A percentile compares a stretch with the other conserved stretches of the same genome.
Conservation (phyloP, 768 basidiomycete genomes). For the Wakefieldia striispora region DNA sequence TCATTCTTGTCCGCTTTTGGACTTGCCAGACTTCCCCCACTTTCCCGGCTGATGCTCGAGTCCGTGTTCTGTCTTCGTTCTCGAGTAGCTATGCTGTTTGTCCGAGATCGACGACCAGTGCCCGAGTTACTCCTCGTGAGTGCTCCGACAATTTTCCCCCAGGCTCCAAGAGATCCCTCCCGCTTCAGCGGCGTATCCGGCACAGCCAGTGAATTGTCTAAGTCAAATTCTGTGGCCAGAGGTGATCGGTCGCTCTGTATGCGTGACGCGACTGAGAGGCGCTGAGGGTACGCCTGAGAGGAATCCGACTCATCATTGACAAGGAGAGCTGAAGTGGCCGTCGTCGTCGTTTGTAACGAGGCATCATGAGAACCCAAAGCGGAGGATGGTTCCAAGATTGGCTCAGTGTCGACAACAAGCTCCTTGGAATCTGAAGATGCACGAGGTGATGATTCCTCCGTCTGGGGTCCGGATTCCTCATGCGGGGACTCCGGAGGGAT, state of each 20-base stretch:
- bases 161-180: slow-evolving; percentile 55
- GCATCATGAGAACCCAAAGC: slow-evolving; percentile 48
- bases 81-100: slow-evolving; percentile 69
- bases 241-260: slow-evolving; percentile 63
- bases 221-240: slow-evolving; percentile 45
- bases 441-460: slow-evolving; percentile 53
- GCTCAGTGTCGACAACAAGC: slow-evolving; percentile 62
- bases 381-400: slow-evolving; percentile 49
- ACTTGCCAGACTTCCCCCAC: slow-evolving; percentile 67
- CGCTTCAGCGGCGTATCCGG: slow-evolving; percentile 54
- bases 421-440: slow-evolving; percentile 60
- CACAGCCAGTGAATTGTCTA: slow-evolving; percentile 44
- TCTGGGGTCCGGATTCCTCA: slow-evolving; percentile 45
- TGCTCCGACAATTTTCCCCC: slow-evolving; percentile 71
- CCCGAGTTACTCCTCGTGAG: slow-evolving; percentile 65
- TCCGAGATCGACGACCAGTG: slow-evolving; percentile 72
- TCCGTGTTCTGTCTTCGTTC: slow-evolving; percentile 69
- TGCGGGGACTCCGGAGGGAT: slow-evolving; percentile 52
- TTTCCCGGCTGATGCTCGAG: slow-evolving; percentile 72
- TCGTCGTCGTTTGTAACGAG: slow-evolving; percentile 45
- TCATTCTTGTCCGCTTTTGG: slow-evolving; percentile 57
- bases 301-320: slow-evolving; percentile 50
- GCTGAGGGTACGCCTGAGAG: slow-evolving; percentile 51
- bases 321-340: slow-evolving; percentile 39
- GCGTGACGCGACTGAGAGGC: slow-evolving; percentile 61